A percentile compares a stretch with the other conserved stretches of the same genome.
Evolutionary conservation across 2,329 filamentous ascomycete genomes (phyloP).

Genomic region (Aureobasidium sp.): DNA sequence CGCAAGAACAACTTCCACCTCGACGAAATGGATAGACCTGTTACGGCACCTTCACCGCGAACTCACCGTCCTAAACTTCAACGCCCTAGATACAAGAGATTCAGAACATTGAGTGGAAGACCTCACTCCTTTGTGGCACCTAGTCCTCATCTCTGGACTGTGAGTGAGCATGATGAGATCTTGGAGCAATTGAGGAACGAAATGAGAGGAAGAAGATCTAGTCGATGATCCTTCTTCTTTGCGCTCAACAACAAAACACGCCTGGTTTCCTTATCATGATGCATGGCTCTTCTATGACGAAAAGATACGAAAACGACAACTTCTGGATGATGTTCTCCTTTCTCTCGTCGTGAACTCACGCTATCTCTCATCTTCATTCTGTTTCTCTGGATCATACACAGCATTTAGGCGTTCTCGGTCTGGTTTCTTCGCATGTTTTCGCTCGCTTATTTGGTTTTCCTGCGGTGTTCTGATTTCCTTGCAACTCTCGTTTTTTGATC

Average conservation of each 20-base stretch:
- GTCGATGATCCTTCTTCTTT: neutral
- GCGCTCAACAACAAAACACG: neutral
- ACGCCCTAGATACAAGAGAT: constrained; percentile 18
- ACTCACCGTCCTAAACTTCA: constrained; percentile 3
- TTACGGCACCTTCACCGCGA: neutral
- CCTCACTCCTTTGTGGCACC: constrained; percentile 34
- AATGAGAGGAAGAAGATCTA: constrained; percentile 2
- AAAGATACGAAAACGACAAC: neutral
- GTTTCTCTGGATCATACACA: neutral
- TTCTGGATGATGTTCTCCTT: neutral
- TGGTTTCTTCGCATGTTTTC: neutral
- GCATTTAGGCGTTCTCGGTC: neutral
- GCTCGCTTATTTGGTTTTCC: neutral
- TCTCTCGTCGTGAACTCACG: neutral
- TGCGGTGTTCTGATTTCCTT: neutral
- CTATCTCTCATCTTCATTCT: neutral
- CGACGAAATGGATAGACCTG: neutral
- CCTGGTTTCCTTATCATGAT: neutral
- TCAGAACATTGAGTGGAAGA: constrained; percentile 29
- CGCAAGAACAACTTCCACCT: constrained; percentile 18
- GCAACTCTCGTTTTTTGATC: neutral
- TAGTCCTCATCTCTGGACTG: constrained; percentile 33
- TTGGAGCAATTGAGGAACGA: neutral
- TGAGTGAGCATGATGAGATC: constrained; percentile 31
- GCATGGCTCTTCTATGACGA: neutral